phyloP scores from a whole-genome alignment of 164 flowering plant species.

The Magnolia officinalis region DNA sequence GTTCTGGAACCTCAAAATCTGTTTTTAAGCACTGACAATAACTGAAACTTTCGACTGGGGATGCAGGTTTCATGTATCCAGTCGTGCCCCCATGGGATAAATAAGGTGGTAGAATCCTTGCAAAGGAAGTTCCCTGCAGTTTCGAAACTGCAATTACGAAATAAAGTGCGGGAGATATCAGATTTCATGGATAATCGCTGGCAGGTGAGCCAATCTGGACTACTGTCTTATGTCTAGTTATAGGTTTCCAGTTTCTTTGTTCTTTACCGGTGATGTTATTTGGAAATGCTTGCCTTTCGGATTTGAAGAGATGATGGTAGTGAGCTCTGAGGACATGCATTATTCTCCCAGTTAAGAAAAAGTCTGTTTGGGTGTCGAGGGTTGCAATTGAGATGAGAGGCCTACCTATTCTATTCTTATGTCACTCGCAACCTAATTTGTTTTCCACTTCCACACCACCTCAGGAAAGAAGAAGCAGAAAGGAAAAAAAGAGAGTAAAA shows the following conservation, averaged over 20 bases:
- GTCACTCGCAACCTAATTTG: no score
- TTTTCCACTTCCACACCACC: no score
- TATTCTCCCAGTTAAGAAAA: no score
- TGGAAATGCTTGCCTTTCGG: no score
- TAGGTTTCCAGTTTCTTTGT: neutral
- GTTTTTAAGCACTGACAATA: neutral
- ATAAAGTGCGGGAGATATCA: slow-evolving; percentile 79
- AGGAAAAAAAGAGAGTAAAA: no score
- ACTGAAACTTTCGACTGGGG: neutral
- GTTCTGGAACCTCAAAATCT: neutral
- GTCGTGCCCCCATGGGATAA: slow-evolving; percentile 52
- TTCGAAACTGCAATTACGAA: slow-evolving; percentile 55
- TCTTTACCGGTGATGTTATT: neutral
- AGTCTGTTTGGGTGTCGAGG: no score
- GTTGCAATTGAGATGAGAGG: no score
- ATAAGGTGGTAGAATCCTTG: slow-evolving; percentile 55
- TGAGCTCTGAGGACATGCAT: no score
- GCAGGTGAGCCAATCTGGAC: slow-evolving; percentile 38
- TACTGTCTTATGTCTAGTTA: neutral
- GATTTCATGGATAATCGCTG: slow-evolving; percentile 74
- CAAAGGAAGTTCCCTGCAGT: slow-evolving; percentile 53
- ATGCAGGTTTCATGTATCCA: slow-evolving; percentile 62
- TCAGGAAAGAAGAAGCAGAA: no score
- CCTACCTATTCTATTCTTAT: no score
- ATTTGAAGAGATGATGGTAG: no score